Evolutionary conservation across 305 asterid genomes (phyloP).

Genomic region (Caryopteris hybrid): DNA sequence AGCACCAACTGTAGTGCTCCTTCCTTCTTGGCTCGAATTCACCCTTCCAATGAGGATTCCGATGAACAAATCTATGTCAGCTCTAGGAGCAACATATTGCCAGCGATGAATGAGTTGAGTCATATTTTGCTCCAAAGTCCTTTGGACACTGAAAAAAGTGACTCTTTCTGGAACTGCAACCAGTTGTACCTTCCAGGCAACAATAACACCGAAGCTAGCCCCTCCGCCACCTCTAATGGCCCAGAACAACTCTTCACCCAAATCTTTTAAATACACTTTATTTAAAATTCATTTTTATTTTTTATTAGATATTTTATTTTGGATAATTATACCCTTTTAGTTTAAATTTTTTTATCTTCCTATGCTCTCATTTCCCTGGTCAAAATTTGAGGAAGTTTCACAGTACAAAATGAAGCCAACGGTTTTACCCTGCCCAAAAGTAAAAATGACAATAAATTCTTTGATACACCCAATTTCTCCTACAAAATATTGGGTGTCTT

Average conservation of each 20-base stretch:
- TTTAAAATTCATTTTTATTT: too few species aligned
- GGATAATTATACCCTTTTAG: too few species aligned
- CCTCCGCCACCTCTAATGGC: background rate
- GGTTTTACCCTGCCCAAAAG: too few species aligned
- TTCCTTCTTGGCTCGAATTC: background rate
- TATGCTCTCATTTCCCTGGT: too few species aligned
- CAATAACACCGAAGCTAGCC: background rate
- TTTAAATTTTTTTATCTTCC: too few species aligned
- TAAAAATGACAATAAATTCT: too few species aligned
- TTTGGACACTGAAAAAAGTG: background rate
- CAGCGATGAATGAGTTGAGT: background rate
- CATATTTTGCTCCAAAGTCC: background rate
- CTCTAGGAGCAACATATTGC: background rate
- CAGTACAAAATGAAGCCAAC: too few species aligned
- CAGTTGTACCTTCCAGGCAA: background rate
- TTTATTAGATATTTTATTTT: too few species aligned
- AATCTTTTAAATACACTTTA: too few species aligned
- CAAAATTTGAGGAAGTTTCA: too few species aligned
- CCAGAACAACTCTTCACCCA: background rate
- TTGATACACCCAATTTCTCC: too few species aligned
- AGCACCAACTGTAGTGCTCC: background rate
- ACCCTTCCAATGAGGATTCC: background rate
- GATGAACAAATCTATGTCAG: background rate
- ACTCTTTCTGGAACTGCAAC: background rate
- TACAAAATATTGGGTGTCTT: too few species aligned